Percentiles rank a stretch among this genome's conserved stretches.
Conservation (phyloP, 768 basidiomycete species). For the Lyophyllum atratum region DNA sequence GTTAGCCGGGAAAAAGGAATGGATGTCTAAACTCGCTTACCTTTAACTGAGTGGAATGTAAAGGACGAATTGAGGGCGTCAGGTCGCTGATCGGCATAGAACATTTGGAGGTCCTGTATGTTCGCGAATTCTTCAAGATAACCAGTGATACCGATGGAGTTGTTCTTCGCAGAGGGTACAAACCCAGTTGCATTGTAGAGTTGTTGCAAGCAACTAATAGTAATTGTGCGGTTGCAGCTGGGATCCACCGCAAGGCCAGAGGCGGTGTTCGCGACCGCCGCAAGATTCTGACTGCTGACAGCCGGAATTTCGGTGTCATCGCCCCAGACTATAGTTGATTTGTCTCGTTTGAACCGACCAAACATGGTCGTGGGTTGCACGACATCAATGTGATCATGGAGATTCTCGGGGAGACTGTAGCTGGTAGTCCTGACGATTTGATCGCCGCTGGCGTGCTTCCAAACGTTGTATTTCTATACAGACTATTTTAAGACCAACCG, state of each 20-base stretch:
- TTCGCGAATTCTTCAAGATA: conserved; percentile 61
- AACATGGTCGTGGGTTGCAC: conserved; percentile 78
- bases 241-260: conserved; percentile 44
- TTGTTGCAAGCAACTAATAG: conserved; percentile 52
- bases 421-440: conserved; percentile 63
- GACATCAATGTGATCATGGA: conserved; percentile 64
- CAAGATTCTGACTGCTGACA: conserved; percentile 9
- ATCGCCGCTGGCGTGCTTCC: conserved; percentile 57
- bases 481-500: neutral
- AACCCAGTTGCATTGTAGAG: conserved; percentile 57
- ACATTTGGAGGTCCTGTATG: conserved; percentile 48
- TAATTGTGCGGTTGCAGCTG: conserved; percentile 51
- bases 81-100: conserved; percentile 50
- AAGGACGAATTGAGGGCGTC: conserved; percentile 52
- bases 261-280: conserved; percentile 18
- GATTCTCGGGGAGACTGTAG: conserved; percentile 63
- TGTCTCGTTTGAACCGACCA: conserved; percentile 43
- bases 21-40: conserved; percentile 27
- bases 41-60: conserved; percentile 54
- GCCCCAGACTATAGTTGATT: conserved; percentile 33
- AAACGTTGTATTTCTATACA: conserved; percentile 61
- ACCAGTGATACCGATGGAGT: conserved; percentile 55
- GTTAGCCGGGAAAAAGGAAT: neutral
- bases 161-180: conserved; percentile 38
- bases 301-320: conserved; percentile 21